Evolutionary conservation across 768 basidiomycete genomes (phyloP).

Genomic region (Tricholoma furcatifolium): DNA sequence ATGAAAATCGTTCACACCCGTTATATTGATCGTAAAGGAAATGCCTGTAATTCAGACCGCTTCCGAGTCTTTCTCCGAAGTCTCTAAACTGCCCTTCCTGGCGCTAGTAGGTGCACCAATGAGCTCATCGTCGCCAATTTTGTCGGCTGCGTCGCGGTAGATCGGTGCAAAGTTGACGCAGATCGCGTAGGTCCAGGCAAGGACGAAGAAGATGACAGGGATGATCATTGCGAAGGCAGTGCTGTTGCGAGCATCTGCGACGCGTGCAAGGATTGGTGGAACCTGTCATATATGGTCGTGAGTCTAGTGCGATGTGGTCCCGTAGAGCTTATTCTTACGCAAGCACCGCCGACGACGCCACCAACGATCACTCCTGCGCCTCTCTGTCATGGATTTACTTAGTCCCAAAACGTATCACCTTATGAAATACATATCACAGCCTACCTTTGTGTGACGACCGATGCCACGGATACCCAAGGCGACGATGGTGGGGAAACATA

Average conservation of each 20-base stretch:
- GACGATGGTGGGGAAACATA: constrained; percentile 35
- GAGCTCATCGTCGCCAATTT: constrained; percentile 15
- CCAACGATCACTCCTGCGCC: constrained; percentile 31
- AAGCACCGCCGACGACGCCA: constrained; percentile 32
- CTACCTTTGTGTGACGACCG: constrained; percentile 29
- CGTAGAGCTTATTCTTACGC: constrained; percentile 23
- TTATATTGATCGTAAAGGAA: background rate
- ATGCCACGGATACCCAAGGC: constrained; percentile 31
- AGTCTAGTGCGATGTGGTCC: background rate
- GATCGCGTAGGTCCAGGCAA: constrained; percentile 25
- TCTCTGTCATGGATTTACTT: constrained; percentile 16
- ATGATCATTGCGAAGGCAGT: constrained; percentile 34
- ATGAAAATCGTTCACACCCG: background rate
- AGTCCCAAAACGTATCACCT: too few relatives aligned
- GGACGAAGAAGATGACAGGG: constrained; percentile 28
- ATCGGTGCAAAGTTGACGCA: constrained; percentile 30
- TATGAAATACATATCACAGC: background rate
- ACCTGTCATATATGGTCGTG: constrained; percentile 16
- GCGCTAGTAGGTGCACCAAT: background rate
- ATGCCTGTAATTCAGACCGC: background rate
- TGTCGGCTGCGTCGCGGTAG: constrained; percentile 27
- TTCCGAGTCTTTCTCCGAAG: constrained; percentile 6
- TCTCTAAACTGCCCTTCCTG: constrained; percentile 8
- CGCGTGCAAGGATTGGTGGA: constrained; percentile 29
- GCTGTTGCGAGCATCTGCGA: constrained; percentile 28